These are phyloP conservation scores for Acanthamoeba culbertsoni DNA, from an alignment of 208 protist species.

Conservation along the genomic window DNA sequence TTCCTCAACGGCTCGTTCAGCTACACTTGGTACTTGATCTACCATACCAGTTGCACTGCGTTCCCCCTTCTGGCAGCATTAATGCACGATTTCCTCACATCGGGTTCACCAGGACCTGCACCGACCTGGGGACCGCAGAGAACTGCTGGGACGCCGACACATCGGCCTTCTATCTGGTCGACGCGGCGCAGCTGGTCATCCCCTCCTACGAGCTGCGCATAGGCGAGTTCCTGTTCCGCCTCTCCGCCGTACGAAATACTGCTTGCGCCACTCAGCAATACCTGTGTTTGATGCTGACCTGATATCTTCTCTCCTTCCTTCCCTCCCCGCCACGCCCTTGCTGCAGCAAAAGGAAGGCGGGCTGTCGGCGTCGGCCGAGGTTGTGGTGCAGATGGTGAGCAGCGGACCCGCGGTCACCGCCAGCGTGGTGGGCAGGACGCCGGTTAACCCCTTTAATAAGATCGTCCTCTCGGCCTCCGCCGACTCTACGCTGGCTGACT, in stretches of 20 bases:
- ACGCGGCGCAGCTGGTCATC: background rate
- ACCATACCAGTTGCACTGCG: too few species aligned
- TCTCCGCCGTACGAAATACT: background rate
- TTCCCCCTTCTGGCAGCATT: too few species aligned
- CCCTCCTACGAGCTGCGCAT: constrained; percentile 16
- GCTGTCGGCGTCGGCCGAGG: background rate
- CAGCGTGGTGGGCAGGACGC: background rate
- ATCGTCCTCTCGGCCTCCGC: background rate
- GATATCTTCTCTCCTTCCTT: too few species aligned
- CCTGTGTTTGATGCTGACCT: background rate
- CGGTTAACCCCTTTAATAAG: background rate
- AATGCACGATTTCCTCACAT: too few species aligned
- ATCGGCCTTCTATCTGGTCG: background rate
- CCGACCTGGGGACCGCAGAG: background rate
- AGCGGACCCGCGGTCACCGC: background rate
- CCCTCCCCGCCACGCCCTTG: too few species aligned
- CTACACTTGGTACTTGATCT: constrained; percentile 13
- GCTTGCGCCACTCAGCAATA: background rate
- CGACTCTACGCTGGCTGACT: too few species aligned
- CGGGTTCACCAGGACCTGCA: constrained; percentile 34
- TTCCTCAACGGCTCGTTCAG: background rate
- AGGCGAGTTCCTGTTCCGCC: background rate
- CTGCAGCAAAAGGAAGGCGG: background rate
- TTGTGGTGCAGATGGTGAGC: background rate
- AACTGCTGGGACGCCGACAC: background rate